Evolutionary conservation across 2,329 filamentous ascomycete species (phyloP).

Genomic region (Apiospora phragmitis): DNA sequence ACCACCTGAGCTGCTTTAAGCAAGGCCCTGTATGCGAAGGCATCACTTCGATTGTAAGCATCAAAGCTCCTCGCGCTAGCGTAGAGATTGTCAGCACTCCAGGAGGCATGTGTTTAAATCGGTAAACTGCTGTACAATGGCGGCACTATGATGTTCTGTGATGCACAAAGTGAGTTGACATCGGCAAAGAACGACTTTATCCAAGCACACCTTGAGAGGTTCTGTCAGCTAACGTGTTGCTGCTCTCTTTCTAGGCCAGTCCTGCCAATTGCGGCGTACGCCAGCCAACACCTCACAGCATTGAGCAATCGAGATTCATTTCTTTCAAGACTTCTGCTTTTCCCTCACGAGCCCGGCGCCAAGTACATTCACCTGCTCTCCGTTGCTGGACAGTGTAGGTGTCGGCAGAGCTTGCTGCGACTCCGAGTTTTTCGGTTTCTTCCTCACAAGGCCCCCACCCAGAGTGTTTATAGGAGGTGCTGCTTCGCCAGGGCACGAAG

Average conservation of each 20-base stretch:
- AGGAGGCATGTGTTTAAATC: background rate
- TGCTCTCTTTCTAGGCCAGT: background rate
- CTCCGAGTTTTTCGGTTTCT: conserved; percentile 45
- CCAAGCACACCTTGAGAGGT: background rate
- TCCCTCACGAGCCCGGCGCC: conserved; percentile 52
- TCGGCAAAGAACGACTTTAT: background rate
- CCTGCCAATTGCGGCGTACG: background rate
- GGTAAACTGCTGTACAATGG: background rate
- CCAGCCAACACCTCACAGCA: background rate
- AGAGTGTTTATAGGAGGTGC: conserved; percentile 33
- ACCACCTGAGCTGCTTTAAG: background rate
- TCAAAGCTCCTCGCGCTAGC: background rate
- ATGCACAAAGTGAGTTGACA: background rate
- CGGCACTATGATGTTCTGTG: background rate
- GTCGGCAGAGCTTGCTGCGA: conserved; percentile 15
- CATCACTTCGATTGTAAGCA: background rate
- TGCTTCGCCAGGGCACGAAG: conserved; percentile 11
- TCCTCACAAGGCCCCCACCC: conserved; percentile 44
- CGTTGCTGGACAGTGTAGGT: conserved; percentile 1
- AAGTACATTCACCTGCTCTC: conserved; percentile 47
- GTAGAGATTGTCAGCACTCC: background rate
- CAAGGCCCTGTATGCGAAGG: background rate
- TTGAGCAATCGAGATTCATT: background rate
- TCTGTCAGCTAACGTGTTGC: background rate
- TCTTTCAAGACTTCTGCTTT: conserved; percentile 38